Evolutionary conservation across 768 basidiomycete genomes (phyloP), one percentile per base, ranked within the genome.

Genomic region (Tylopilus intermedius): DNA sequence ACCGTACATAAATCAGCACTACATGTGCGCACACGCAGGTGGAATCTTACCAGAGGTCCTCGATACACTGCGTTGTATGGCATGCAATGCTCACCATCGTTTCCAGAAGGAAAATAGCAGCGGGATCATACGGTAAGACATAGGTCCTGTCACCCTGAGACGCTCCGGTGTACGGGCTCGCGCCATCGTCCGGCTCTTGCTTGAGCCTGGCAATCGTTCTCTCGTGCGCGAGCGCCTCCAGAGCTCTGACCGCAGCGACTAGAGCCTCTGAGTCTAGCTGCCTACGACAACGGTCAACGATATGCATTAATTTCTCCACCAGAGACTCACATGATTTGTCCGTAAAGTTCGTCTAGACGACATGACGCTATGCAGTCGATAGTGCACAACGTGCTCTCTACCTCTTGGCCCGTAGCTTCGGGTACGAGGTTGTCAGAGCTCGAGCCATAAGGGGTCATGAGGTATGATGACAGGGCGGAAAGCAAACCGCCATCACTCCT

Each of bases 291-390:
- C n/a, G 35, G 35, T 70, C 45, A 67, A 38, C 37, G 10, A 29
- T 15, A 22, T 33, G 35, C 8, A 1, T 14, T 5, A 42, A 39
- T n/a, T 24, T 41, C 30, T 38, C 39, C 47, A 45, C n/a, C 11
- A 49, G 26, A 14, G 18, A 74, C 90, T 65, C 65, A 95, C 94
- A 88, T 83, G 30, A 97, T 93, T 64, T 98, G 91, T 39, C 79
- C 83, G 71, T 98, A 98, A 2, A 99, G 76, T 65, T 96, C 93
- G 58, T 99, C 96, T 33, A 99, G 72, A 33, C 89, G 83, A 68
- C 96, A 99, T 15, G 92, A 90, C 2, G 85, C 84, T 53, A 99
- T 86, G 66, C 94, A 97, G 65, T 99, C 96, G 44, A 98, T 88
- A 5, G 95, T 88, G 56, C 90, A 94, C 3, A 99, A 74, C 0